Percentiles rank a stretch among this genome's conserved stretches.
Evolutionary conservation across 306 rosid genomes (phyloP).

Genomic region (Hylodesmum podocarpum): DNA sequence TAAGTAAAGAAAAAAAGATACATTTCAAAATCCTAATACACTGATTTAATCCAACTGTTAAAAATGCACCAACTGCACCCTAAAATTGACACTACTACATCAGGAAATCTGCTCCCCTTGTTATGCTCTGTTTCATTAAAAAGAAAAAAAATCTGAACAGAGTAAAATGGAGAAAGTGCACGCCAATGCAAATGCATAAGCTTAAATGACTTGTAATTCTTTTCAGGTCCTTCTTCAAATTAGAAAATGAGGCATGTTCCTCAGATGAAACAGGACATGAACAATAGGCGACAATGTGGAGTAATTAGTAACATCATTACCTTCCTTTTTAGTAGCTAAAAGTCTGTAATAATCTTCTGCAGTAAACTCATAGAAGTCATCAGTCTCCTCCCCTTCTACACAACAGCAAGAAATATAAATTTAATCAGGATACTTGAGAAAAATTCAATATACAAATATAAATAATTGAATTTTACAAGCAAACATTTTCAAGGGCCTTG

Average conservation of each 20-base stretch:
- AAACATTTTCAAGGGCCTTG: background rate
- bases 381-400: conserved; percentile 58
- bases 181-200: background rate
- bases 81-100: too few relatives aligned
- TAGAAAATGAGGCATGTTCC: background rate
- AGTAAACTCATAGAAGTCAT: conserved; percentile 79
- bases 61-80: too few relatives aligned
- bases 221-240: background rate
- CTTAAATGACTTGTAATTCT: background rate
- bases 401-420: background rate
- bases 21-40: too few relatives aligned
- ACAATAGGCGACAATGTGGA: background rate
- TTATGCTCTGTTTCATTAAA: background rate
- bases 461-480: background rate
- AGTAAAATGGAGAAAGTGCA: background rate
- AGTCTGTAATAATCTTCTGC: conserved; percentile 72
- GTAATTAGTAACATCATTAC: conserved; percentile 39
- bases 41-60: too few relatives aligned
- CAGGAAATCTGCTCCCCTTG: too few relatives aligned
- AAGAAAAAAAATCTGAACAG: background rate
- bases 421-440: background rate
- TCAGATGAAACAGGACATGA: background rate
- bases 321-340: conserved; percentile 62
- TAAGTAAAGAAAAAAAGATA: too few relatives aligned
- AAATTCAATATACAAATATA: background rate